Conservation (phyloP, 2,329 filamentous ascomycete genomes). For the Monosporascus sp. region DNA sequence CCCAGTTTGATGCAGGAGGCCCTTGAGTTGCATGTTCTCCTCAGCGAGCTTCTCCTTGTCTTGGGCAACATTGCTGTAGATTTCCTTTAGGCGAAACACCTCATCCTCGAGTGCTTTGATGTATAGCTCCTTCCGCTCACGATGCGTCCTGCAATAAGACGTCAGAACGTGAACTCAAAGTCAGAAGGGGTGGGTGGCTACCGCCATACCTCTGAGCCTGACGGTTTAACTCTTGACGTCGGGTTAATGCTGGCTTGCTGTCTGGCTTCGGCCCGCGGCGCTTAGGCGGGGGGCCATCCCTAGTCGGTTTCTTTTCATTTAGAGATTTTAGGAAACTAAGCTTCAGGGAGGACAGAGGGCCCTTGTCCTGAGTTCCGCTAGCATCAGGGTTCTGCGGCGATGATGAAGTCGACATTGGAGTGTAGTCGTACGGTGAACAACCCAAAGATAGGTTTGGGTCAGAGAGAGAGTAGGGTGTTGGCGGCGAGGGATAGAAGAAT, state of each 20-base stretch:
- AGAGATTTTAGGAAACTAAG: conserved; percentile 61
- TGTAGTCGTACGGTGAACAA: conserved; percentile 25
- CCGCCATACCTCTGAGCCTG: conserved; percentile 79
- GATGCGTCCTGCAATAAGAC: conserved; percentile 66
- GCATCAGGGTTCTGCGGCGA: conserved; percentile 30
- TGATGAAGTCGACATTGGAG: conserved; percentile 41
- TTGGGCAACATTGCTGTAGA: conserved; percentile 66
- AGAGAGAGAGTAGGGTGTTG: conserved; percentile 26
- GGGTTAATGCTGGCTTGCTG: conserved; percentile 87
- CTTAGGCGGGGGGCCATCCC: conserved; percentile 83
- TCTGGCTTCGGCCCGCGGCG: conserved; percentile 92
- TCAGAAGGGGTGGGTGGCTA: not conserved
- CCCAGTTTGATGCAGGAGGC: conserved; percentile 48
- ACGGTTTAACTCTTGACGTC: conserved; percentile 88
- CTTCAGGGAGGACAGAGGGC: conserved; percentile 41
- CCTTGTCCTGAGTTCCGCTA: conserved; percentile 18
- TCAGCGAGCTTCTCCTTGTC: conserved; percentile 71
- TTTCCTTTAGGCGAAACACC: conserved; percentile 80
- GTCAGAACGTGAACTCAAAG: conserved; percentile 7
- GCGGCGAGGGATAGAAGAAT: conserved; percentile 32
- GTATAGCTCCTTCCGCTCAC: conserved; percentile 93
- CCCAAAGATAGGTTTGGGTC: conserved; percentile 25
- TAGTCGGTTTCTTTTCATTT: conserved; percentile 69
- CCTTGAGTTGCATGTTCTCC: conserved; percentile 72
- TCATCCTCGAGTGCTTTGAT: conserved; percentile 92